Conservation (phyloP, 2,329 filamentous ascomycete genomes). For the Pestalotiopsis sp. region DNA sequence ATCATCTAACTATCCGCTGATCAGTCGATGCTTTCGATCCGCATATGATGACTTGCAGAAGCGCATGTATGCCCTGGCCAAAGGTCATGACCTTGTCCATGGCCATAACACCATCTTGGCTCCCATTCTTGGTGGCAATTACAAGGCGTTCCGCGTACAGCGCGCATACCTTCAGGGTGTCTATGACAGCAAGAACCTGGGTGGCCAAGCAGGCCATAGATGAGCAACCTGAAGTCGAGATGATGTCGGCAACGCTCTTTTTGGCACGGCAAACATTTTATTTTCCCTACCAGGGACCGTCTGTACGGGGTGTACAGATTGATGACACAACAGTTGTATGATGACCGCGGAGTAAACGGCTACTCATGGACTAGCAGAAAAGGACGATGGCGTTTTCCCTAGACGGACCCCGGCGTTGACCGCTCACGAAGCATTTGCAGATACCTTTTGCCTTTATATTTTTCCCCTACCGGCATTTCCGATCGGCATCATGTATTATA, state of each 20-base stretch:
- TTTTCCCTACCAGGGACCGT: neutral
- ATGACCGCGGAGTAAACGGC: neutral
- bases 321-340: neutral
- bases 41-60: conserved; percentile 61
- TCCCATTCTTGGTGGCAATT: conserved; percentile 76
- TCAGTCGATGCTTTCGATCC: conserved; percentile 70
- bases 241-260: no score
- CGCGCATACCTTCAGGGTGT: conserved; percentile 58
- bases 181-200: neutral
- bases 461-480: conserved; percentile 8
- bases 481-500: conserved; percentile 25
- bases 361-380: neutral
- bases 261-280: neutral
- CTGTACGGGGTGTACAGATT: neutral
- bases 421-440: conserved; percentile 13
- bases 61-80: conserved; percentile 57
- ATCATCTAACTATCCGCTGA: conserved; percentile 68
- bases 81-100: conserved; percentile 28
- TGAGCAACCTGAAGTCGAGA: neutral
- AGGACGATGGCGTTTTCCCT: neutral
- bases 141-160: conserved; percentile 72
- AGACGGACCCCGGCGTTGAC: conserved; percentile 12
- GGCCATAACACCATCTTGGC: conserved; percentile 64
- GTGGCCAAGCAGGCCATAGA: neutral
- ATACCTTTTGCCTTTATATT: conserved; percentile 13